These are phyloP conservation scores for Annona squamosa DNA, from an alignment of 164 flowering plant species.

Conservation along the genomic window DNA sequence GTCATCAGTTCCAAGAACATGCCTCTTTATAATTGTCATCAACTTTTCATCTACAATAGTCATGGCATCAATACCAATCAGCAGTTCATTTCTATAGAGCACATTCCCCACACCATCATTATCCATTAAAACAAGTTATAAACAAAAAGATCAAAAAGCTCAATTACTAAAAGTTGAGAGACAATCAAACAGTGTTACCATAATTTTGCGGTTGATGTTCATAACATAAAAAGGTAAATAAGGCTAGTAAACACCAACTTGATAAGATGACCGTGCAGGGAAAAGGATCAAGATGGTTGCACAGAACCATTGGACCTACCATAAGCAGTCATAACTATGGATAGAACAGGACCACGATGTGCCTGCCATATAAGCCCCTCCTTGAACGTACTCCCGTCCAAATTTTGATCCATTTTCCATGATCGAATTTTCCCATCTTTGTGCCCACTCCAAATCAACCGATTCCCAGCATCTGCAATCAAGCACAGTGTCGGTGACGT, in stretches of 20 bases:
- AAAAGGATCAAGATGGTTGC: background rate
- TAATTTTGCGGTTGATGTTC: background rate
- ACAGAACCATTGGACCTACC: conserved; percentile 32
- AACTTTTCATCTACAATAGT: background rate
- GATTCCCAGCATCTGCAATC: conserved; percentile 53
- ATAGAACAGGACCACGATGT: conserved; percentile 66
- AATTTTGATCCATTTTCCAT: conserved; percentile 74
- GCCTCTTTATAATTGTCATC: background rate
- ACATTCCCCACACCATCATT: too few relatives aligned
- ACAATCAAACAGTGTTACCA: too few relatives aligned
- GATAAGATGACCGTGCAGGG: background rate
- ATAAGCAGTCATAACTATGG: conserved; percentile 62
- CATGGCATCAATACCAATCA: background rate
- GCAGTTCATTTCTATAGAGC: background rate
- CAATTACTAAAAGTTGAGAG: too few relatives aligned
- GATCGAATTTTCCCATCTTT: conserved; percentile 91
- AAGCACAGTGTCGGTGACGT: conserved; percentile 58
- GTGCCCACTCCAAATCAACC: conserved; percentile 85
- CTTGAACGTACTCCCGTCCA: conserved; percentile 36
- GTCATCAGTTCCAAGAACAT: background rate
- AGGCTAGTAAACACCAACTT: background rate
- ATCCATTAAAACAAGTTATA: too few relatives aligned
- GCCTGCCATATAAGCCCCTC: conserved; percentile 86
- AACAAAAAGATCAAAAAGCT: too few relatives aligned
- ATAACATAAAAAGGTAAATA: too few relatives aligned